Percentiles rank a stretch among this genome's conserved stretches.
Conservation (phyloP, 2,329 filamentous ascomycete genomes). For the Penicillium sp. region DNA sequence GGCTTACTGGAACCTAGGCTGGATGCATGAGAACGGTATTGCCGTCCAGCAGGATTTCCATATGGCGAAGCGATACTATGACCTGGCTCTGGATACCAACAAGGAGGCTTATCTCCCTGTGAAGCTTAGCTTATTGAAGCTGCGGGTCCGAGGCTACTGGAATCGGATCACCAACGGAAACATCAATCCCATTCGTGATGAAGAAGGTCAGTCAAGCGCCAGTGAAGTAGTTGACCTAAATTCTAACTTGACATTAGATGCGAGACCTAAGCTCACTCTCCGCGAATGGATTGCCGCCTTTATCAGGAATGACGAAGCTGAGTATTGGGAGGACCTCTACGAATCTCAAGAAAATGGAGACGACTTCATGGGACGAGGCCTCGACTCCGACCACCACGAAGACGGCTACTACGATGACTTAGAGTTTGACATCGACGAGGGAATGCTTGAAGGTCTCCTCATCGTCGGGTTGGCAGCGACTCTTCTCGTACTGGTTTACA, state of each 20-base stretch:
- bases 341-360: conserved; percentile 41
- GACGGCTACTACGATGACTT: conserved; percentile 60
- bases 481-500: conserved; percentile 76
- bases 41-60: conserved; percentile 94
- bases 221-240: neutral
- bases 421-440: conserved; percentile 67
- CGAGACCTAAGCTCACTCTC: conserved; percentile 71
- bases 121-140: conserved; percentile 79
- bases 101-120: conserved; percentile 92
- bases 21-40: conserved; percentile 98
- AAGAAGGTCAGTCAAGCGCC: conserved; percentile 65
- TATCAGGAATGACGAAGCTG: conserved; percentile 66
- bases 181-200: conserved; percentile 87
- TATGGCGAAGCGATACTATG: conserved; percentile 93
- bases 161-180: conserved; percentile 88
- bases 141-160: conserved; percentile 85
- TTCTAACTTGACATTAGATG: conserved; percentile 50
- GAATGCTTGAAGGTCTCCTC: conserved; percentile 77
- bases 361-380: conserved; percentile 24
- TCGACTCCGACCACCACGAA: conserved; percentile 37
- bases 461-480: conserved; percentile 75
- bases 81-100: conserved; percentile 86
- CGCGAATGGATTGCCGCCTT: conserved; percentile 87
- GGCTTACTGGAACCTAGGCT: conserved; percentile 93
- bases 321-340: conserved; percentile 60